Base-by-base conservation (phyloP, 805 yeast species). In the Lipomyces mesembrius region DNA sequence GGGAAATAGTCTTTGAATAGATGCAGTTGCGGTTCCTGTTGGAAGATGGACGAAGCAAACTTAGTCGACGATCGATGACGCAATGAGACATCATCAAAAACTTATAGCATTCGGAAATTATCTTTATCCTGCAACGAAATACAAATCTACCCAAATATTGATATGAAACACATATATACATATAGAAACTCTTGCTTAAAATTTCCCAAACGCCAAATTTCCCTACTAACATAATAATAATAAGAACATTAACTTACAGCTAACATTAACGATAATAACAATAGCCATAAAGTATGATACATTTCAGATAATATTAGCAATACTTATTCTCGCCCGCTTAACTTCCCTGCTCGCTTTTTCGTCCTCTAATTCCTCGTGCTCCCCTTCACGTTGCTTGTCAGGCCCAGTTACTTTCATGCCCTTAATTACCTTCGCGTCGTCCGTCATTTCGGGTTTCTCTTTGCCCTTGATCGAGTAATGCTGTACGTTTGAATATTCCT, bases 301-400 rank as follows among this genome's bases (percentile, higher is more conserved):
- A 54, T 7, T 32, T 57, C 37, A 67, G 6, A 67, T 67, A 25
- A 67, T 67, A 51, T 67, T 67, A 25, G 70, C 67, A 25, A 67
- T 67, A 35, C 65, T 60, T 4, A 67, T 67, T 51, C 65, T 51
- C 57, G 68, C 68, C 27, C 68, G 57, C 43, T 65, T 65, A 22
- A 39, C 39, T 52, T 61, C 62, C 54, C 63, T 35, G 25, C 52
- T 46, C 49, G 60, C 35, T 32, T 60, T 56, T 7, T 54, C 61
- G n/a, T 57, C 60, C 27, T 49, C 51, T 57, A 51, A 20, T 27
- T 60, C 61, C 17, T 57, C 59, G 35, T 14, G n/a, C 27, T 27
- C 51, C 17, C 46, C 46, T 43, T n/a, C 54, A 14, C 17, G 25
- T 2, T 27, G 27, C 20, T n/a, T 34, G 3, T 39, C 57, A 4